A percentile compares a stretch with the other conserved stretches of the same genome.
Evolutionary conservation across 2,329 filamentous ascomycete genomes (phyloP).

Genomic region (Colletotrichum coccodes): DNA sequence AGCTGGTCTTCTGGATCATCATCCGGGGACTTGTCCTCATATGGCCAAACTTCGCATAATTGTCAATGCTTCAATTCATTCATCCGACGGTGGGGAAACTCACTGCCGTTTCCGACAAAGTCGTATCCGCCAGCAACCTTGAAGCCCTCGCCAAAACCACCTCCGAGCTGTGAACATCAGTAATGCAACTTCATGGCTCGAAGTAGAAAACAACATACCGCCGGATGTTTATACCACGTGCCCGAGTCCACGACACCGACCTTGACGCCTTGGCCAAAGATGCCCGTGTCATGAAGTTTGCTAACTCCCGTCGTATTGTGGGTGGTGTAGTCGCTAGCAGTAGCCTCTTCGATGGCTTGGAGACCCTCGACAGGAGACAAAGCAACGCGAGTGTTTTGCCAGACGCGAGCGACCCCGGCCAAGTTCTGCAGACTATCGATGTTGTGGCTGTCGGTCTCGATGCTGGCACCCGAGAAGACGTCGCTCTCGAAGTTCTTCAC

Average conservation of each 20-base stretch:
- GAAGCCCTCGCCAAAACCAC: slow-evolving; percentile 57
- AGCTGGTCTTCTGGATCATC: slow-evolving; percentile 39
- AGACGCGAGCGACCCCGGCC: slow-evolving; percentile 48
- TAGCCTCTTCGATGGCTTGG: background rate
- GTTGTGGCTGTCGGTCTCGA: slow-evolving; percentile 46
- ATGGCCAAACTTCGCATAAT: slow-evolving; percentile 13
- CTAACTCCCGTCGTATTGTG: slow-evolving; percentile 51
- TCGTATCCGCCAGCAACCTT: slow-evolving; percentile 56
- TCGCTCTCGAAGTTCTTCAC: slow-evolving; percentile 35
- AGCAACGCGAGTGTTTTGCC: slow-evolving; percentile 36
- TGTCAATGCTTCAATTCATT: slow-evolving; percentile 16
- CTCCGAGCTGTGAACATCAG: slow-evolving; percentile 48
- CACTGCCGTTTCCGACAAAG: slow-evolving; percentile 50
- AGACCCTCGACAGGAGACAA: slow-evolving; percentile 11
- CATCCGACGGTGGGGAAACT: slow-evolving; percentile 34
- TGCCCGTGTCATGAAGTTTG: slow-evolving; percentile 47
- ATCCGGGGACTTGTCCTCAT: slow-evolving; percentile 33
- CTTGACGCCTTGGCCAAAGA: slow-evolving; percentile 48
- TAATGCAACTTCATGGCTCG: background rate
- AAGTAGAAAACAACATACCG: slow-evolving; percentile 37
- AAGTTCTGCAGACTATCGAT: slow-evolving; percentile 44
- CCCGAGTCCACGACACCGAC: slow-evolving; percentile 52
- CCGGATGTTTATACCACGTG: slow-evolving; percentile 50
- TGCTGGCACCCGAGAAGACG: slow-evolving; percentile 46
- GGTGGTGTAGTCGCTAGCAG: slow-evolving; percentile 44